These are phyloP conservation scores for Saksenaea vasiformis DNA, from an alignment of 371 early-diverging fungal genomes.

Conservation along the genomic window DNA sequence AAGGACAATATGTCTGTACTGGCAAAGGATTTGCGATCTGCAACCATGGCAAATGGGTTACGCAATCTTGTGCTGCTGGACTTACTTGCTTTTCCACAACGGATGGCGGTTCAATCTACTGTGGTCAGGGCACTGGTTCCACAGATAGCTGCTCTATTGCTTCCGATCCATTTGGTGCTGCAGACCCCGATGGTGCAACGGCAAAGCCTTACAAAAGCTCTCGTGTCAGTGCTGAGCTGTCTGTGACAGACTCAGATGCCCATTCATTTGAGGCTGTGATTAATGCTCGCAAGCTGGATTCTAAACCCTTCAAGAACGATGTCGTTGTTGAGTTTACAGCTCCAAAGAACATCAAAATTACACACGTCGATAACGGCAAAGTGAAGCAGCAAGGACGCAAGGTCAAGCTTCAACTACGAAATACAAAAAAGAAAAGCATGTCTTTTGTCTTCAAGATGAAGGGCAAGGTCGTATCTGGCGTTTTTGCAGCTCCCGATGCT, in stretches of 20 bases:
- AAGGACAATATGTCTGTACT: conserved; percentile 23
- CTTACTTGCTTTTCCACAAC: conserved; percentile 29
- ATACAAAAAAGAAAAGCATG: conserved; percentile 12
- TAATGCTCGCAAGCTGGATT: conserved; percentile 11
- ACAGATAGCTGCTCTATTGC: conserved; percentile 13
- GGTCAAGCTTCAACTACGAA: conserved; percentile 10
- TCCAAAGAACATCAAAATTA: conserved; percentile 7
- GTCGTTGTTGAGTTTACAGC: conserved; percentile 12
- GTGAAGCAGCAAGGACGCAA: conserved; percentile 8
- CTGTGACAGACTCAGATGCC: neutral
- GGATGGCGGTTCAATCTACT: conserved; percentile 32
- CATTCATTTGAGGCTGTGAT: conserved; percentile 3
- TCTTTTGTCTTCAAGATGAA: conserved; percentile 8
- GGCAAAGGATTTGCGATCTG: conserved; percentile 27
- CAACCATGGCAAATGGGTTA: conserved; percentile 26
- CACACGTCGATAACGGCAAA: conserved; percentile 6
- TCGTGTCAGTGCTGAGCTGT: conserved; percentile 12
- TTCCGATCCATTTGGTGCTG: conserved; percentile 4
- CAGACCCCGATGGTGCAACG: conserved; percentile 6
- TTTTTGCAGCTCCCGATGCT: conserved; percentile 7
- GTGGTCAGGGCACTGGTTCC: conserved; percentile 21
- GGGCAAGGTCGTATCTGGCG: conserved; percentile 6
- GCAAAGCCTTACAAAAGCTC: conserved; percentile 10
- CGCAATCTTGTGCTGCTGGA: conserved; percentile 19
- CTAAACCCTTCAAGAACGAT: conserved; percentile 6